Percentiles rank a stretch among this genome's conserved stretches.
Evolutionary conservation across 164 flowering plant genomes (phyloP).

Genomic region (Piper betle): DNA sequence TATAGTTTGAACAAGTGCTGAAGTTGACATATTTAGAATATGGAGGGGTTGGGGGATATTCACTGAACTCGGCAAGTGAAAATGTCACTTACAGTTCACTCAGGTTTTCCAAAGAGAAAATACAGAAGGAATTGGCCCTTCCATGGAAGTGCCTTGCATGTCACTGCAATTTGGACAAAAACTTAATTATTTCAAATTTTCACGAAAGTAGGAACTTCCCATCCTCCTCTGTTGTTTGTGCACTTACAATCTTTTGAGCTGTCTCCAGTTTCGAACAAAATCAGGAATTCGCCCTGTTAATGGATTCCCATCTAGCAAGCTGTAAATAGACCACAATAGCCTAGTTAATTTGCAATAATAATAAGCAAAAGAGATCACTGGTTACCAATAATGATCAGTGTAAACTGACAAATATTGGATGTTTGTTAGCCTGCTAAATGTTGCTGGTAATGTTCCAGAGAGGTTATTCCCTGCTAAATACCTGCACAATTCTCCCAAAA

Average conservation of each 20-base stretch:
- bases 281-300: conserved; percentile 23
- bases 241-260: conserved; percentile 21
- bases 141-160: conserved; percentile 4
- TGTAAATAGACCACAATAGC: neutral
- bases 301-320: neutral
- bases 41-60: neutral
- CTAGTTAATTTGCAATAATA: neutral
- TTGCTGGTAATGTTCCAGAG: conserved; percentile 10
- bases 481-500: neutral
- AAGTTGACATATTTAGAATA: neutral
- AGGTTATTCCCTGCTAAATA: conserved; percentile 5
- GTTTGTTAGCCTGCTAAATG: conserved; percentile 5
- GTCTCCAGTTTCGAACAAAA: conserved; percentile 17
- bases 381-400: neutral
- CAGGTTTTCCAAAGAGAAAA: conserved; percentile 2
- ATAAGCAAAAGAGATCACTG: too few species aligned
- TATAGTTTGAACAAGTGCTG: too few species aligned
- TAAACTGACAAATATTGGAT: conserved; percentile 9
- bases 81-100: conserved; percentile 2
- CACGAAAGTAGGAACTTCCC: neutral
- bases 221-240: neutral
- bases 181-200: too few species aligned
- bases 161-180: neutral
- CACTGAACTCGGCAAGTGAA: too few species aligned
- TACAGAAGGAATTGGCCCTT: conserved; percentile 5